Conservation (phyloP, 352 stramenopile genomes). For the Phytophthora niederhauseri region DNA sequence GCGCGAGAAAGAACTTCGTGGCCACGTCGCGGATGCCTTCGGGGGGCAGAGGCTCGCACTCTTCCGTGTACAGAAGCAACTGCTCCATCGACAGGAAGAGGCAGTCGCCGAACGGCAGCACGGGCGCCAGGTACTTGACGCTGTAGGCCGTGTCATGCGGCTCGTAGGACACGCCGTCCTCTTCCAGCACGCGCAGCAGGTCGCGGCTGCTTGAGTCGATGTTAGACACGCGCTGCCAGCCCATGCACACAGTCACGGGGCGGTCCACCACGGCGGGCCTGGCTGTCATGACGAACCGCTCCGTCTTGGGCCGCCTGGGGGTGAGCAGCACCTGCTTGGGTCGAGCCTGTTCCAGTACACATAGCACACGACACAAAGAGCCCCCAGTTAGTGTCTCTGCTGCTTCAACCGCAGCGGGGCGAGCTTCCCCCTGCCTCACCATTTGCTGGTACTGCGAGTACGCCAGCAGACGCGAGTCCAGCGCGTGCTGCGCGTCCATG, state of each 20-base stretch:
- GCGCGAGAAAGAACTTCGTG: slow-evolving; percentile 77
- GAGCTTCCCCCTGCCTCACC: slow-evolving; percentile 26
- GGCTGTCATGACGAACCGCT: slow-evolving; percentile 61
- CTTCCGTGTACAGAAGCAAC: slow-evolving; percentile 84
- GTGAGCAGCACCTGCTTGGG: slow-evolving; percentile 70
- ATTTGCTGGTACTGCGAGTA: slow-evolving; percentile 89
- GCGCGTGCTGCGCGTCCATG: slow-evolving; percentile 67
- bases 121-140: slow-evolving; percentile 87
- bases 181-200: slow-evolving; percentile 75
- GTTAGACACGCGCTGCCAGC: slow-evolving; percentile 80
- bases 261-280: slow-evolving; percentile 71
- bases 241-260: slow-evolving; percentile 86
- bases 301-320: slow-evolving; percentile 51
- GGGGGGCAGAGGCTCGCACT: slow-evolving; percentile 75
- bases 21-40: slow-evolving; percentile 75
- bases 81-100: slow-evolving; percentile 91
- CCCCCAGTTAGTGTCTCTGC: not conserved
- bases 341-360: slow-evolving; percentile 37
- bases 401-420: not conserved
- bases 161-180: slow-evolving; percentile 86
- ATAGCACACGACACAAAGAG: slow-evolving; percentile 7
- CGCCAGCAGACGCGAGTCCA: slow-evolving; percentile 79
- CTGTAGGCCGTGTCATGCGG: slow-evolving; percentile 89
- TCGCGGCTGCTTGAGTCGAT: slow-evolving; percentile 79
- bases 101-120: slow-evolving; percentile 85